These are phyloP conservation scores for Athelia psychrophila DNA, from an alignment of 1,284 basidiomycete genomes.

Conservation along the genomic window DNA sequence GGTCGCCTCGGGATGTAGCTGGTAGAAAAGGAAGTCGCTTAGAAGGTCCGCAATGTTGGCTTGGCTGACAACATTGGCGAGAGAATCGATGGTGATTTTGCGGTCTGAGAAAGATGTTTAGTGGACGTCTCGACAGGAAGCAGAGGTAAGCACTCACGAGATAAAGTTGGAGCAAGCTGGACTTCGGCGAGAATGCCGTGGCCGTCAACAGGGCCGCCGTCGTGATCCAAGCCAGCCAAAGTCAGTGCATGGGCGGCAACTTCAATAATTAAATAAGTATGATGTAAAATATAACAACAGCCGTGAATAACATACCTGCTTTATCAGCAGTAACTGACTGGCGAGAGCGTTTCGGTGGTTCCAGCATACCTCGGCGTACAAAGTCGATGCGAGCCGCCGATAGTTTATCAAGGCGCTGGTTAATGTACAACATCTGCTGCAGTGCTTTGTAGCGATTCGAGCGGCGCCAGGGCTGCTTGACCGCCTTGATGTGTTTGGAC, in stretches of 20 bases:
- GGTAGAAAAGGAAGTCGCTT: background rate
- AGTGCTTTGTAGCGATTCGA: conserved; percentile 14
- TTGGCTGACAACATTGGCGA: background rate
- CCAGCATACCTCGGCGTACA: background rate
- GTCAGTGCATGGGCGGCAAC: background rate
- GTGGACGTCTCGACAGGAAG: too few species aligned
- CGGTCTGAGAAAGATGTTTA: background rate
- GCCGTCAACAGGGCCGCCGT: background rate
- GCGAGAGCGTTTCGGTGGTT: background rate
- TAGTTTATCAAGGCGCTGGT: conserved; percentile 2
- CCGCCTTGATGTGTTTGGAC: conserved; percentile 14
- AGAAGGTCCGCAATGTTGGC: background rate
- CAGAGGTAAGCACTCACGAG: background rate
- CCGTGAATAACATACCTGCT: too few species aligned
- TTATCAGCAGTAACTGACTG: too few species aligned
- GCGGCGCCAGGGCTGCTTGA: conserved; percentile 22
- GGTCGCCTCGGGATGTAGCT: background rate
- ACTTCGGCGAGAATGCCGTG: background rate
- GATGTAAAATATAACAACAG: too few species aligned
- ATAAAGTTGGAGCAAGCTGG: background rate
- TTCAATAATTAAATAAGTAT: background rate
- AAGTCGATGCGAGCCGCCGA: background rate
- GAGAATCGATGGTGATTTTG: background rate
- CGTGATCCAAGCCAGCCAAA: background rate
- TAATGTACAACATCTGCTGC: conserved; percentile 1